phyloP scores from a whole-genome alignment of 2,329 filamentous ascomycete genomes.

The Curvularia sp. region DNA sequence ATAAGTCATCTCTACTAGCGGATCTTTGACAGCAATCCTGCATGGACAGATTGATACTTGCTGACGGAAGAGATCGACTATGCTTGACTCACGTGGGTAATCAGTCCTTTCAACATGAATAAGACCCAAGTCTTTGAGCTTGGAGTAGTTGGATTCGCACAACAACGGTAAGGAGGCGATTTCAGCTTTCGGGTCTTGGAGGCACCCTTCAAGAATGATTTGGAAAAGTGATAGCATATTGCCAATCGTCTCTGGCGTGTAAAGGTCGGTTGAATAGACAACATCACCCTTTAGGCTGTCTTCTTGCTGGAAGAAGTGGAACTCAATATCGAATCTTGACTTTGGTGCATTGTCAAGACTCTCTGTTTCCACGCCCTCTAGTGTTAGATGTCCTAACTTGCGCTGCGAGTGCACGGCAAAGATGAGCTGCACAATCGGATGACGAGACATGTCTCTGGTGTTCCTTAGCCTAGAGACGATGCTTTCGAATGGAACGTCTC shows the following conservation, averaged over 20 bases:
- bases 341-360: not conserved
- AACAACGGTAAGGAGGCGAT: not conserved
- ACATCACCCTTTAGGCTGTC: not conserved
- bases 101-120: constrained; percentile 1
- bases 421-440: constrained; percentile 1
- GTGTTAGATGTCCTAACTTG: not conserved
- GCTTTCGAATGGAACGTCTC: constrained; percentile 8
- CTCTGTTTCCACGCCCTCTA: not conserved
- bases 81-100: constrained; percentile 9
- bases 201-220: constrained; percentile 8
- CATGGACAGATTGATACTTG: constrained; percentile 4
- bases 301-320: constrained; percentile 4
- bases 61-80: constrained; percentile 13
- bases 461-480: constrained; percentile 4
- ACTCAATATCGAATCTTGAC: constrained; percentile 2
- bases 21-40: constrained; percentile 17
- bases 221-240: constrained; percentile 14
- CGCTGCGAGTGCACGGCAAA: constrained; percentile 7
- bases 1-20: constrained; percentile 16
- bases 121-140: not conserved
- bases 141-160: not conserved
- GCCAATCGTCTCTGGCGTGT: constrained; percentile 6
- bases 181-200: constrained; percentile 4
- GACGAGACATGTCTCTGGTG: constrained; percentile 4
- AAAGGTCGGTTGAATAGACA: constrained; percentile 4